These are phyloP conservation scores for Xylaria sp. DNA, from an alignment of 2,329 filamentous ascomycete species.

Conservation along the genomic window DNA sequence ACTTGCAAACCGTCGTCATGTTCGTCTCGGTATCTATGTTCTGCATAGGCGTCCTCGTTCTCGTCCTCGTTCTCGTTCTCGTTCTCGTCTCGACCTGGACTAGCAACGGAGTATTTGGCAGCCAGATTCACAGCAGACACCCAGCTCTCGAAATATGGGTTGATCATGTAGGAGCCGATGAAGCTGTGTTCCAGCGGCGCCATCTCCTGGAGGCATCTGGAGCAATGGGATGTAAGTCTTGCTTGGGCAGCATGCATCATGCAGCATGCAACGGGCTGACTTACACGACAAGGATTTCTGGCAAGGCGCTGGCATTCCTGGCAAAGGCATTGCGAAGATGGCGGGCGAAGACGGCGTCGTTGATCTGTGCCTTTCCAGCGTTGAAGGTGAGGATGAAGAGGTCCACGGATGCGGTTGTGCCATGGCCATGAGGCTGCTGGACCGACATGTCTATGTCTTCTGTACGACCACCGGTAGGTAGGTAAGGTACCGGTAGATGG, in stretches of 20 bases:
- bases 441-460: constrained; percentile 4
- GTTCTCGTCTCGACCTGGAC: constrained; percentile 34
- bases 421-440: too few relatives aligned
- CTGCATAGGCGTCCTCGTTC: background rate
- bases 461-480: background rate
- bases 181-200: constrained; percentile 87
- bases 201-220: constrained; percentile 86
- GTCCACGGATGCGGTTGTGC: constrained; percentile 58
- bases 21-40: constrained; percentile 8
- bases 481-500: too few relatives aligned
- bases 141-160: constrained; percentile 79
- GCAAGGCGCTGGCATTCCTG: constrained; percentile 59
- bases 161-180: constrained; percentile 82
- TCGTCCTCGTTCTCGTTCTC: background rate
- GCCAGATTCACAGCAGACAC: constrained; percentile 78
- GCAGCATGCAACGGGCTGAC: constrained; percentile 38
- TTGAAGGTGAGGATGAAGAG: constrained; percentile 91
- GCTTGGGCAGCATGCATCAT: background rate
- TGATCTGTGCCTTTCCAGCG: constrained; percentile 78
- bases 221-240: constrained; percentile 23
- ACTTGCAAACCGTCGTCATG: background rate
- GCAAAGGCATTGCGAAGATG: constrained; percentile 73
- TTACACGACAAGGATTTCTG: constrained; percentile 68
- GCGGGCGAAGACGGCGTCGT: constrained; percentile 75
- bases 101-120: constrained; percentile 55